Conservation (phyloP, 2,329 filamentous ascomycete genomes). For the Tolypocladium ovalisporum region DNA sequence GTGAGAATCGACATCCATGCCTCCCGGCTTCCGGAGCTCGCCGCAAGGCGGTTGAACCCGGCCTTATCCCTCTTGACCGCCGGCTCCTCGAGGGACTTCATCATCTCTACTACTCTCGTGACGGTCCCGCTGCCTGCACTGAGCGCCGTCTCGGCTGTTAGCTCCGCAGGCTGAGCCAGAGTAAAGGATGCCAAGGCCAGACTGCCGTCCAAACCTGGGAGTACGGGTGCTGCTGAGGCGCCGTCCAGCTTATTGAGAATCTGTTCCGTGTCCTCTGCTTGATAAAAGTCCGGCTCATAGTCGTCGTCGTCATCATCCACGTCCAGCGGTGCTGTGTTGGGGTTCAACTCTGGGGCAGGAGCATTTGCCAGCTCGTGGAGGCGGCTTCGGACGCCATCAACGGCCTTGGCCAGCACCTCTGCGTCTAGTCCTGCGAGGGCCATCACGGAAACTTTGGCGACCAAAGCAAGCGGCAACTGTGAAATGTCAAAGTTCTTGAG, state of each 20-base stretch:
- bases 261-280: slow-evolving; percentile 67
- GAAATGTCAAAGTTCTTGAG: slow-evolving; percentile 76
- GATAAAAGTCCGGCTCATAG: slow-evolving; percentile 80
- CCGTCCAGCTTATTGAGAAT: slow-evolving; percentile 68
- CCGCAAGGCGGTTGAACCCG: slow-evolving; percentile 76
- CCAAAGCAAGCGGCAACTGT: slow-evolving; percentile 61
- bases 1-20: slow-evolving; percentile 86
- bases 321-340: slow-evolving; percentile 48
- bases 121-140: slow-evolving; percentile 67
- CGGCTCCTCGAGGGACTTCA: slow-evolving; percentile 61
- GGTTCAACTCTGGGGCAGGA: slow-evolving; percentile 36
- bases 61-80: slow-evolving; percentile 49
- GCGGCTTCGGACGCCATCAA: slow-evolving; percentile 50
- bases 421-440: slow-evolving; percentile 64
- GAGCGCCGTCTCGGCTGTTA: slow-evolving; percentile 62
- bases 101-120: slow-evolving; percentile 65
- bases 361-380: slow-evolving; percentile 32
- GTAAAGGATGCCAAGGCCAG: slow-evolving; percentile 69
- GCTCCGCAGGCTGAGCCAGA: slow-evolving; percentile 62
- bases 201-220: slow-evolving; percentile 19
- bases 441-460: slow-evolving; percentile 72
- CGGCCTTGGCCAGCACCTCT: slow-evolving; percentile 57
- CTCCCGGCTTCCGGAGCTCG: slow-evolving; percentile 73
- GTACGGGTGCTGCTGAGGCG: slow-evolving; percentile 39
- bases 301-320: slow-evolving; percentile 75